phyloP scores from a whole-genome alignment of 495 filamentous ascomycete genomes.

The Talaromyces proteolyticus region DNA sequence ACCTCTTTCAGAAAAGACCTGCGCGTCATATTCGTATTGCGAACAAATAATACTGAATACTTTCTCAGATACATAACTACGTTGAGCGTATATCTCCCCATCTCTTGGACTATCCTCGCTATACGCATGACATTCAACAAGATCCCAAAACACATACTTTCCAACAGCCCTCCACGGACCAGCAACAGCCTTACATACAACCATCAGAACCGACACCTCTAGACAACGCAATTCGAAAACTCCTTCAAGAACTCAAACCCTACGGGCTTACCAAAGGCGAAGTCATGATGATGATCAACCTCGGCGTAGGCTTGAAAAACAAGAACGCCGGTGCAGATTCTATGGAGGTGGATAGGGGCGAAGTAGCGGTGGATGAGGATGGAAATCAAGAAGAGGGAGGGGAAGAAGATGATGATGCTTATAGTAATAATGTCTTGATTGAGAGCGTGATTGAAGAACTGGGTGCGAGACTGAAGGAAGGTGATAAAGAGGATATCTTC shows the following conservation, averaged over 20 bases:
- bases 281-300: slow-evolving; percentile 58
- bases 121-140: slow-evolving; percentile 11
- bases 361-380: neutral
- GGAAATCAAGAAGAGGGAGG: slow-evolving; percentile 9
- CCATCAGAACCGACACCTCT: slow-evolving; percentile 22
- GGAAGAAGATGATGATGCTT: slow-evolving; percentile 25
- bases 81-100: slow-evolving; percentile 32
- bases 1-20: neutral
- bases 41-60: too few relatives aligned
- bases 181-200: slow-evolving; percentile 6
- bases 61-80: slow-evolving; percentile 38
- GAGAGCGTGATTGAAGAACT: slow-evolving; percentile 41
- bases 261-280: slow-evolving; percentile 57
- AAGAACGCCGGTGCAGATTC: neutral
- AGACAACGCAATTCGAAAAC: slow-evolving; percentile 28
- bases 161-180: slow-evolving; percentile 13
- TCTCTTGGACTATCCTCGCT: slow-evolving; percentile 27
- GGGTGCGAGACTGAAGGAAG: slow-evolving; percentile 30
- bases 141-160: slow-evolving; percentile 18
- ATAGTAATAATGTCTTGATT: slow-evolving; percentile 30
- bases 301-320: slow-evolving; percentile 34
- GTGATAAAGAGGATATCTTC: slow-evolving; percentile 28
- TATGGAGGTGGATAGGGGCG: slow-evolving; percentile 6
- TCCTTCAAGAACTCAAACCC: slow-evolving; percentile 35
- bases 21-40: neutral